Conservation (phyloP, 371 early-diverging fungal species). For the Actinomucor elegans region DNA sequence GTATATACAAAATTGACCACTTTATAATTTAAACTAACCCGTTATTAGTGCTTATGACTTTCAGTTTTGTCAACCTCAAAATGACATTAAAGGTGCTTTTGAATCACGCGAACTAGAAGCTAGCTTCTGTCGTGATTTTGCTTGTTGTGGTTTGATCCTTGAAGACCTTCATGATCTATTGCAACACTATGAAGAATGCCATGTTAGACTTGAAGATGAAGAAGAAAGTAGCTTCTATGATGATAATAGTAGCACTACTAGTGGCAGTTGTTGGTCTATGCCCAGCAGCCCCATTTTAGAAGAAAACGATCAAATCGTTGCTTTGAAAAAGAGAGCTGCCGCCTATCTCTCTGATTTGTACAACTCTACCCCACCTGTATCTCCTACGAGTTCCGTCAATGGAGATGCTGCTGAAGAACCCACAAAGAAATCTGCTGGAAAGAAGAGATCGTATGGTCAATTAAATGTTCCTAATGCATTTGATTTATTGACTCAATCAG, state of each 20-base stretch:
- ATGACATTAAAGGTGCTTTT: slow-evolving; percentile 40
- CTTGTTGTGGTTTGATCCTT: slow-evolving; percentile 87
- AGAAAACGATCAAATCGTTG: slow-evolving; percentile 16
- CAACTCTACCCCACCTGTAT: slow-evolving; percentile 18
- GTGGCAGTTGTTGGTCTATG: slow-evolving; percentile 14
- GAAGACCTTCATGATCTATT: slow-evolving; percentile 89
- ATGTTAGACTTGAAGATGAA: slow-evolving; percentile 84
- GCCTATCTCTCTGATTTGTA: slow-evolving; percentile 50
- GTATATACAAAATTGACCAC: not conserved
- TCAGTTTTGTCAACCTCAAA: slow-evolving; percentile 41
- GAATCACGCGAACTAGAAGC: slow-evolving; percentile 81
- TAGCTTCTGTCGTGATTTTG: slow-evolving; percentile 90
- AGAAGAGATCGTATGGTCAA: slow-evolving; percentile 41
- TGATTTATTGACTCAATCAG: slow-evolving; percentile 43
- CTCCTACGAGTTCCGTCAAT: slow-evolving; percentile 17
- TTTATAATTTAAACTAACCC: not conserved
- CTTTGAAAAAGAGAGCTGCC: slow-evolving; percentile 40
- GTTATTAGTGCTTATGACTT: slow-evolving; percentile 43
- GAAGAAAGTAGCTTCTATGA: slow-evolving; percentile 53
- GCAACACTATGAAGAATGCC: slow-evolving; percentile 94
- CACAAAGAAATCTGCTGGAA: slow-evolving; percentile 23
- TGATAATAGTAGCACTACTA: not conserved
- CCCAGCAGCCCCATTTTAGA: slow-evolving; percentile 30
- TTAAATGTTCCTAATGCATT: slow-evolving; percentile 30
- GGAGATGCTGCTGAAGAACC: slow-evolving; percentile 23